Percentiles rank a stretch among this genome's conserved stretches.
phyloP scores from a whole-genome alignment of 1,284 basidiomycete genomes.

The Ceratobasidium sp. region DNA sequence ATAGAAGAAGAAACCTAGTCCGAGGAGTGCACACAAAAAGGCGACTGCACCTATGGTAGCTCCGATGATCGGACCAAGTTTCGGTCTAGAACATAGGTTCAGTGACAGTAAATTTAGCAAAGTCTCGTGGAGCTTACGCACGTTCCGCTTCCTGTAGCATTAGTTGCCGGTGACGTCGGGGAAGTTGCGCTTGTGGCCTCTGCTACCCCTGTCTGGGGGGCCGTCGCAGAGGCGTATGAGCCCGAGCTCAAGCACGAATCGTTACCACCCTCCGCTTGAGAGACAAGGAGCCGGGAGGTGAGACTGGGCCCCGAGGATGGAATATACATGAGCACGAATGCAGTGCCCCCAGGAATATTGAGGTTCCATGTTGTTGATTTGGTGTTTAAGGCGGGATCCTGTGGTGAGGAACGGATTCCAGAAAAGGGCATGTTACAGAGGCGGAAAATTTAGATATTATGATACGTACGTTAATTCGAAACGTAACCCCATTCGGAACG shows the following conservation, averaged over 20 bases:
- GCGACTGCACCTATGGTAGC: slow-evolving; percentile 11
- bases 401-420: not conserved
- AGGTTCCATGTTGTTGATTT: slow-evolving; percentile 42
- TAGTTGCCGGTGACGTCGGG: not conserved
- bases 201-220: slow-evolving; percentile 27
- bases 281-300: slow-evolving; percentile 21
- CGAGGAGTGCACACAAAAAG: slow-evolving; percentile 5
- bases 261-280: not conserved
- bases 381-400: slow-evolving; percentile 1
- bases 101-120: not conserved
- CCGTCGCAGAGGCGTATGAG: slow-evolving; percentile 30
- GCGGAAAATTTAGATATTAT: not conserved
- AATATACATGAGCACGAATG: slow-evolving; percentile 33
- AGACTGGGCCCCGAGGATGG: not conserved
- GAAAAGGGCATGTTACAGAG: not conserved
- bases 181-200: slow-evolving; percentile 6
- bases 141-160: slow-evolving; percentile 1
- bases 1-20: not conserved
- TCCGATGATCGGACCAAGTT: slow-evolving; percentile 28
- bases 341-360: slow-evolving; percentile 23
- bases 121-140: not conserved
- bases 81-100: slow-evolving; percentile 5
- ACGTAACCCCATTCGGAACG: slow-evolving; percentile 37
- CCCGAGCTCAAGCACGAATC: slow-evolving; percentile 6
- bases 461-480: slow-evolving; percentile 31